Conservation (phyloP, 768 basidiomycete species). For the Cubamyces sp. region DNA sequence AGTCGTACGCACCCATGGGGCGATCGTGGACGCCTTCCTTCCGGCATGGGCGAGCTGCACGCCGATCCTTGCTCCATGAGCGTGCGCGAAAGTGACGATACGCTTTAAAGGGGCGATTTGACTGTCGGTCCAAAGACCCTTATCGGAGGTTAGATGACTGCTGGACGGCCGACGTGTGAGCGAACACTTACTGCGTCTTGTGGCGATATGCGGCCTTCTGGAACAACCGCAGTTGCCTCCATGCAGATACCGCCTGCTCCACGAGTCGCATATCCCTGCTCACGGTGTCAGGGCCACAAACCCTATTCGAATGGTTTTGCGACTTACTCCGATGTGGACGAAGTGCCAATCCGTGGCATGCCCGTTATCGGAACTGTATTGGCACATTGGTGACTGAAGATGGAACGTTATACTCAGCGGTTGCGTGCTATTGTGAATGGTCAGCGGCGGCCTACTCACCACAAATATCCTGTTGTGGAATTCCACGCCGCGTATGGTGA, state of each 20-base stretch:
- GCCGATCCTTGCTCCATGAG: slow-evolving; percentile 71
- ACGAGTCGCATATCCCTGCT: slow-evolving; percentile 64
- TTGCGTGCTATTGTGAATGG: neutral
- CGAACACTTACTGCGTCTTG: slow-evolving; percentile 60
- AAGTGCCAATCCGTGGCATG: slow-evolving; percentile 85
- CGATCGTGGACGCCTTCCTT: slow-evolving; percentile 70
- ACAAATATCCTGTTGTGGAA: slow-evolving; percentile 82
- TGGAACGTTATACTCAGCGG: neutral
- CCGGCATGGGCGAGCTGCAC: slow-evolving; percentile 82
- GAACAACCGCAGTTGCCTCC: slow-evolving; percentile 75
- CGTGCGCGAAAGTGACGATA: slow-evolving; percentile 74
- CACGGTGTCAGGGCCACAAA: neutral
- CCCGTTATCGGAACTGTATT: slow-evolving; percentile 75
- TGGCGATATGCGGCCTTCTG: slow-evolving; percentile 78
- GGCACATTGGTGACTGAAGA: slow-evolving; percentile 76
- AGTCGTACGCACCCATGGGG: slow-evolving; percentile 64
- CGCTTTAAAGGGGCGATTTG: slow-evolving; percentile 73
- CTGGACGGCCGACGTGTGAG: neutral
- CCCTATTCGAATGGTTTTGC: neutral
- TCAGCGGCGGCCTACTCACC: slow-evolving; percentile 39
- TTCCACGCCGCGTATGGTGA: slow-evolving; percentile 59
- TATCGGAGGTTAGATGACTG: neutral
- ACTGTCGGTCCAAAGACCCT: slow-evolving; percentile 76
- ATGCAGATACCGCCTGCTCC: slow-evolving; percentile 72
- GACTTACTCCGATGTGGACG: slow-evolving; percentile 68